phyloP scores from a whole-genome alignment of 768 basidiomycete genomes.

The Russula vinacea region DNA sequence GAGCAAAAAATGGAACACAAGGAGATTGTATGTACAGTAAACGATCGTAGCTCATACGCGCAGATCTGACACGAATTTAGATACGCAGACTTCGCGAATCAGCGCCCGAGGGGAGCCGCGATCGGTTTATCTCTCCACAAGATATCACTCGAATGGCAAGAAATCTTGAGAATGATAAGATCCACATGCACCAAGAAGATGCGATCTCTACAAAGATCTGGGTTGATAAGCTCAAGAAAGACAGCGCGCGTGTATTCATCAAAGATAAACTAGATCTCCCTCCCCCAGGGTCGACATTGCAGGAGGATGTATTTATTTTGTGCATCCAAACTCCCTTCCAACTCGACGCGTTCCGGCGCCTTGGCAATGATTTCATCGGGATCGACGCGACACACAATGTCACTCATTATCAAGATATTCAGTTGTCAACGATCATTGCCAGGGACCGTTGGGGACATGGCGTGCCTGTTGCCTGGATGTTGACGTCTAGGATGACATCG shows the following conservation, averaged over 20 bases:
- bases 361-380: background rate
- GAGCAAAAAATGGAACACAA: background rate
- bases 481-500: background rate
- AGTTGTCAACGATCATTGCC: no score
- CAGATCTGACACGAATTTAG: no score
- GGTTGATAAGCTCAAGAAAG: background rate
- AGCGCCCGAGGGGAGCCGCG: background rate
- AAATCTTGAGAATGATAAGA: background rate
- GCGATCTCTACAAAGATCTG: background rate
- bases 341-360: background rate
- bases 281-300: background rate
- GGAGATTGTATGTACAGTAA: background rate
- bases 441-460: background rate
- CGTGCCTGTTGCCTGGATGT: background rate
- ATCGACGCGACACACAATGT: no score
- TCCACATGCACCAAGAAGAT: background rate
- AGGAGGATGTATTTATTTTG: background rate
- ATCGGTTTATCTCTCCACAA: background rate
- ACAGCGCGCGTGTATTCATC: background rate
- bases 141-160: background rate
- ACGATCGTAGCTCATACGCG: no score
- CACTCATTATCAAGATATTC: no score
- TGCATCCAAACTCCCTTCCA: background rate
- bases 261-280: background rate
- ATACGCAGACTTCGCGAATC: background rate